Conservation (phyloP, 2,329 filamentous ascomycete genomes). For the Trichophyton verrucosum region DNA sequence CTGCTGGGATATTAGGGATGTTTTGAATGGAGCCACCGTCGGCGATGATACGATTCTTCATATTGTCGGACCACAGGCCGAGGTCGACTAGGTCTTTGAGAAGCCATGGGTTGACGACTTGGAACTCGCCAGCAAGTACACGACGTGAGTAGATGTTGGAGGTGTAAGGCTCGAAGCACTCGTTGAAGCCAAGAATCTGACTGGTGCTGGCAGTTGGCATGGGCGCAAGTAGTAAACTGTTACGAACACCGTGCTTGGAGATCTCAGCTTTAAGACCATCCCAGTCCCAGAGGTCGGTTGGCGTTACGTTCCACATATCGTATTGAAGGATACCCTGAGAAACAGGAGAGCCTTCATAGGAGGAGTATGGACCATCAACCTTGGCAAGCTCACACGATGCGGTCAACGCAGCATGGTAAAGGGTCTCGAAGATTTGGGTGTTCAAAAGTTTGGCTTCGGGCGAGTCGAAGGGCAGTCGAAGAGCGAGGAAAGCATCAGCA, state of each 20-base stretch:
- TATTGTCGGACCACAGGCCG: constrained; percentile 96
- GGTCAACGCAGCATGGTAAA: constrained; percentile 90
- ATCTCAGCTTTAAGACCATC: constrained; percentile 76
- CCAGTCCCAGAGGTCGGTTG: constrained; percentile 96
- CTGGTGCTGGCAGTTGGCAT: constrained; percentile 98
- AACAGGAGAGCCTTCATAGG: constrained; percentile 84
- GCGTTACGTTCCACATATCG: constrained; percentile 95
- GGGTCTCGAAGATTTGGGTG: constrained; percentile 98
- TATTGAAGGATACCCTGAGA: constrained; percentile 95
- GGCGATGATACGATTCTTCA: constrained; percentile 99
- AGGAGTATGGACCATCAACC: constrained; percentile 70
- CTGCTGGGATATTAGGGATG: constrained; percentile 88
- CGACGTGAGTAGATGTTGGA: constrained; percentile 99
- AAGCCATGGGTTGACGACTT: constrained; percentile 98
- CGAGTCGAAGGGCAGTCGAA: constrained; percentile 94
- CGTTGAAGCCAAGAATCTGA: constrained; percentile 97
- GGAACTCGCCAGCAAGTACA: constrained; percentile 96
- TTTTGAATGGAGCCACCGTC: constrained; percentile 93
- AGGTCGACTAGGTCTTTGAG: constrained; percentile 96
- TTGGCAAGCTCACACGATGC: constrained; percentile 79
- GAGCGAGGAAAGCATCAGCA: constrained; percentile 92
- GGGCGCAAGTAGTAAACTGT: constrained; percentile 86
- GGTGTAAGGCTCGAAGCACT: constrained; percentile 99
- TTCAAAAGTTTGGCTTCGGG: constrained; percentile 87
- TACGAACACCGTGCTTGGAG: constrained; percentile 83